A percentile compares a stretch with the other conserved stretches of the same genome.
phyloP scores from a whole-genome alignment of 208 protist species.

The Acanthamoeba lugdunensis region DNA sequence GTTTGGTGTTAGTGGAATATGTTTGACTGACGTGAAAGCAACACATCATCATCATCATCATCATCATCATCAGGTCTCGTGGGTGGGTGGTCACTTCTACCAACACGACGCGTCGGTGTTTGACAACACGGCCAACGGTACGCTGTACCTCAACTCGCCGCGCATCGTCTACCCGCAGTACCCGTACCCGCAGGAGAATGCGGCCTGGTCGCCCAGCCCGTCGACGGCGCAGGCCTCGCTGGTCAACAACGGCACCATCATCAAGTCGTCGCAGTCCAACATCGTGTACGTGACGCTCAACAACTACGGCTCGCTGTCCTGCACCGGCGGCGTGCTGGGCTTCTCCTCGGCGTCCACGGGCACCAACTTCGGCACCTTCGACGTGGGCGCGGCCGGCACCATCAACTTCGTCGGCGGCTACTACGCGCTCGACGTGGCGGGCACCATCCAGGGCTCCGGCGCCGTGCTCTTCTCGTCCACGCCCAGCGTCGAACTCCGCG shows the following conservation, averaged over 20 bases:
- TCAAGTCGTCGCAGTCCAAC: conserved; percentile 24
- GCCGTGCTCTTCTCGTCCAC: not conserved
- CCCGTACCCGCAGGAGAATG: not conserved
- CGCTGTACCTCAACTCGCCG: conserved; percentile 3
- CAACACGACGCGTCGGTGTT: conserved; percentile 48
- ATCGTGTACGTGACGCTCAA: conserved; percentile 57
- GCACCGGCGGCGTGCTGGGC: conserved; percentile 31
- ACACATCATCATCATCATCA: too few relatives aligned
- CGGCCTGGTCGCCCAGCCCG: not conserved
- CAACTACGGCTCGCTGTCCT: conserved; percentile 57
- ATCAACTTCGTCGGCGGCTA: conserved; percentile 48
- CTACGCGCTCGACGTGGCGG: conserved; percentile 35
- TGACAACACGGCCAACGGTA: conserved; percentile 23
- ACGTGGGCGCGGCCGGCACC: not conserved
- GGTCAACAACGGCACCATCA: conserved; percentile 62
- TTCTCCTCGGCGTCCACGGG: not conserved
- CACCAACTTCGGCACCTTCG: conserved; percentile 53
- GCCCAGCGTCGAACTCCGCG: conserved; percentile 4
- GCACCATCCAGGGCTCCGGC: conserved; percentile 41
- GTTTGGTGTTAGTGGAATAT: not conserved
- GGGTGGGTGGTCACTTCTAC: conserved; percentile 47
- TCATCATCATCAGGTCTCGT: not conserved
- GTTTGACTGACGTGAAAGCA: not conserved
- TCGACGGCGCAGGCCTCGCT: conserved; percentile 10
- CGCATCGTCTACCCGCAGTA: not conserved